Base-by-base conservation (phyloP, 805 yeast genomes). In the Candida rishiriensis region DNA sequence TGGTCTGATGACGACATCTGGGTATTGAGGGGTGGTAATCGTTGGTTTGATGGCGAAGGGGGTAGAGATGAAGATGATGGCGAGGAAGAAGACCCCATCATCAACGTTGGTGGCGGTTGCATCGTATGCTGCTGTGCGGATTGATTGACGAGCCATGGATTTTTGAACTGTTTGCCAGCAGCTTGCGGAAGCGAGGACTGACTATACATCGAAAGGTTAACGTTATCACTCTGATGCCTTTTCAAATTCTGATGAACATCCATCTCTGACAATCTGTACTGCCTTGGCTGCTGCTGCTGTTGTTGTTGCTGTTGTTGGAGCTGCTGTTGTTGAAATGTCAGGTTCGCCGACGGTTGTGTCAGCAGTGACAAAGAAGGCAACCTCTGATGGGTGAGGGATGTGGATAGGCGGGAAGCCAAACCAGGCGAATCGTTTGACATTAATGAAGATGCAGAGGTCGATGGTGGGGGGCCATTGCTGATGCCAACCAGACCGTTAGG, bases 301-400 rank as follows among this genome's bases (percentile, higher is more conserved):
- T 26, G 40, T 36, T 28, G 48, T 14, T 31, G 44, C 30, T 41
- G 38, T 34, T 42, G 17, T n/a, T 21, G n/a, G n/a, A n/a, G 26
- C 26, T 21, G 26, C 40, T 21, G n/a, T 36, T 12, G 33, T 30
- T 5, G 33, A 5, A n/a, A 13, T 6, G 9, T 9, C 5, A n/a
- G 10, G 9, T 12, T 8, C 17, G 42, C 16, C 39, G 40, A 28
- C 11, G 39, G 38, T 13, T 53, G 48, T 9, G 52, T 36, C 36
- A 53, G 33, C 9, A 50, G 42, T 1, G 57, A 50, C 31, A 55
- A 33, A 9, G 59, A 55, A 14, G 59, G 56, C 40, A 53, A 37
- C 31, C 57, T 39, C 34, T 55, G 59, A 31, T 48, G 52, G 3
- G 43, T 43, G 42, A 51, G 52, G 18, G 51, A 49, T 9, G 52